Base-by-base conservation (phyloP, 2,329 filamentous ascomycete genomes). In the Cercospora zeae-maydis region DNA sequence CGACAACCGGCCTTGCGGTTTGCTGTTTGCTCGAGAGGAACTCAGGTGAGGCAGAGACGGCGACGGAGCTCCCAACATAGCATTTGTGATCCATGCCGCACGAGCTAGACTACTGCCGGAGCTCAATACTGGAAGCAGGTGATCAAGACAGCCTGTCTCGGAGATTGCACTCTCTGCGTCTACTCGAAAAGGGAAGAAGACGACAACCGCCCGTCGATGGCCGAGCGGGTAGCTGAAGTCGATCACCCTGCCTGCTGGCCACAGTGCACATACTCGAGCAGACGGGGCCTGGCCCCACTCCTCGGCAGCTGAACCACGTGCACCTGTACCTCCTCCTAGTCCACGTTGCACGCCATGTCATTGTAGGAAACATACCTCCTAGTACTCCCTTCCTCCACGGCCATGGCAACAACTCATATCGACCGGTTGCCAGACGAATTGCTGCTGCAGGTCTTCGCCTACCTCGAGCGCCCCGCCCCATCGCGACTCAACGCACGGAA, bases 341-440 rank as follows among this genome's bases (percentile, higher is more conserved):
- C n/a, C n/a, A n/a, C n/a, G n/a, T n/a, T n/a, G n/a, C n/a, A n/a
- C n/a, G n/a, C n/a, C n/a, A n/a, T n/a, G n/a, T n/a, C n/a, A n/a
- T n/a, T n/a, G n/a, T n/a, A n/a, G n/a, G n/a, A n/a, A n/a, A n/a
- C n/a, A n/a, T n/a, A n/a, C n/a, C n/a, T n/a, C n/a, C n/a, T n/a
- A 27, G 1, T 21, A 45, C 0, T 45, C 2, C 13, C 8, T 3
- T 21, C 1, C 16, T 9, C 16, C 39, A 24, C 39, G 10, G 21
- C 47, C 45, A 52, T 60, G 47, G 16, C 58, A 14, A 16, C 21
- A 8, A 8, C 16, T 21, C 30, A 62, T 31, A 66, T 73, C 72
- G 49, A 70, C 66, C 37, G 61, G 8, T 79, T 90, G 19, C 88
- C 87, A 1, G 84, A 83, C 65, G 88, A 90, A 75, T 76, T 90